Conservation (phyloP, 1,139 yeast genomes). For the Yamadazyma jaroonii region DNA sequence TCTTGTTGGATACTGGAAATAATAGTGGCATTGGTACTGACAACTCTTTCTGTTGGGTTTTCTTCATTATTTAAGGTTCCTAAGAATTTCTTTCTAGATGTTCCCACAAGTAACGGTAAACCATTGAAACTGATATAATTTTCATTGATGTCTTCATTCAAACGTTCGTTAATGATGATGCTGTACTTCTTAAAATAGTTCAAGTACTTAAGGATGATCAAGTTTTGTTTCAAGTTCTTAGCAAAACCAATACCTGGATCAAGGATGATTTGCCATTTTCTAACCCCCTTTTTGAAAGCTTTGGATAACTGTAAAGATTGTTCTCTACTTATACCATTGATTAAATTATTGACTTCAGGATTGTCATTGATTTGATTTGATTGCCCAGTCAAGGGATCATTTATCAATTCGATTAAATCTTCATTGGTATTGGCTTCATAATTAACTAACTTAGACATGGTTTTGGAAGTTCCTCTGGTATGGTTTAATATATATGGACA, state of each 20-base stretch:
- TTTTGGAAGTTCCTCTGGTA: constrained; percentile 76
- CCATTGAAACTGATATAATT: constrained; percentile 44
- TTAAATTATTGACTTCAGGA: constrained; percentile 32
- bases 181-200: constrained; percentile 55
- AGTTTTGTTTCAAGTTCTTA: constrained; percentile 65
- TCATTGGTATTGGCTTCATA: constrained; percentile 48
- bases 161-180: constrained; percentile 19
- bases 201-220: constrained; percentile 59
- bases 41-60: constrained; percentile 56
- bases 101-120: constrained; percentile 74
- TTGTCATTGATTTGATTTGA: constrained; percentile 10
- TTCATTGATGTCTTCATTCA: constrained; percentile 20
- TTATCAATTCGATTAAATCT: constrained; percentile 32
- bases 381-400: constrained; percentile 32
- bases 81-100: constrained; percentile 84
- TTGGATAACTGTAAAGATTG: constrained; percentile 51
- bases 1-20: constrained; percentile 73
- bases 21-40: constrained; percentile 77
- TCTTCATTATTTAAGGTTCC: constrained; percentile 61
- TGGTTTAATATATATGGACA: constrained; percentile 85
- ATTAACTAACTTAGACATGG: constrained; percentile 62
- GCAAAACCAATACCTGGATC: constrained; percentile 99
- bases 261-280: constrained; percentile 84
- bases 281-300: constrained; percentile 64
- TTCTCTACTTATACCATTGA: constrained; percentile 61